A percentile compares a stretch with the other conserved stretches of the same genome.
Conservation (phyloP, 2,329 filamentous ascomycete genomes). For the Aspergillus amoenus region DNA sequence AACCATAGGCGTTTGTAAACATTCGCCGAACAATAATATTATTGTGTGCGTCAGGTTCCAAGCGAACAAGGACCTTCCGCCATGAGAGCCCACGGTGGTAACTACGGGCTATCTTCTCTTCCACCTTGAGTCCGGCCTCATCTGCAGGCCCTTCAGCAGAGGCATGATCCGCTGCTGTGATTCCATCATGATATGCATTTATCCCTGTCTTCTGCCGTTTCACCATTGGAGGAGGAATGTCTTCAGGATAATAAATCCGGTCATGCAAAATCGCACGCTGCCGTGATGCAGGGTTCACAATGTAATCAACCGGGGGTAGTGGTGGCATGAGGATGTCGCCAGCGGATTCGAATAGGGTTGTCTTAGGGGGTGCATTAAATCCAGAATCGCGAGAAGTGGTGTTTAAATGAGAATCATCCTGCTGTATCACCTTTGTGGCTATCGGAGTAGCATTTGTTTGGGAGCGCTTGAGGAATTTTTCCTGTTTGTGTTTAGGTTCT, state of each 20-base stretch:
- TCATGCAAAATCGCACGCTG: slow-evolving; percentile 95
- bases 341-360: slow-evolving; percentile 92
- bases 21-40: slow-evolving; percentile 95
- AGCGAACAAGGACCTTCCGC: slow-evolving; percentile 92
- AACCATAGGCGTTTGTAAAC: slow-evolving; percentile 96
- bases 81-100: slow-evolving; percentile 91
- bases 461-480: slow-evolving; percentile 72
- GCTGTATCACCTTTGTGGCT: slow-evolving; percentile 5
- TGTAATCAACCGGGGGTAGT: slow-evolving; percentile 74
- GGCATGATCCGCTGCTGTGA: slow-evolving; percentile 13
- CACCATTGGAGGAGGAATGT: slow-evolving; percentile 78
- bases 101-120: slow-evolving; percentile 95
- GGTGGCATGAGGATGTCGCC: slow-evolving; percentile 90
- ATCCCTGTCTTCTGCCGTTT: slow-evolving; percentile 43
- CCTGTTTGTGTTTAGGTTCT: slow-evolving; percentile 43
- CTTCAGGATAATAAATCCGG: slow-evolving; percentile 86
- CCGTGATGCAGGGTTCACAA: slow-evolving; percentile 78
- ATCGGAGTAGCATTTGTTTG: slow-evolving; percentile 62
- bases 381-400: slow-evolving; percentile 51
- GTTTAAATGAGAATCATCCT: slow-evolving; percentile 42
- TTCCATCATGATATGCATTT: slow-evolving; percentile 20
- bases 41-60: slow-evolving; percentile 97
- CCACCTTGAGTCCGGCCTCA: slow-evolving; percentile 69
- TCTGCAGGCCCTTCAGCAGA: slow-evolving; percentile 13
- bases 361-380: slow-evolving; percentile 75